A percentile compares a stretch with the other conserved stretches of the same genome.
Evolutionary conservation across 805 yeast species (phyloP).

Genomic region (Yamadazyma olivae): DNA sequence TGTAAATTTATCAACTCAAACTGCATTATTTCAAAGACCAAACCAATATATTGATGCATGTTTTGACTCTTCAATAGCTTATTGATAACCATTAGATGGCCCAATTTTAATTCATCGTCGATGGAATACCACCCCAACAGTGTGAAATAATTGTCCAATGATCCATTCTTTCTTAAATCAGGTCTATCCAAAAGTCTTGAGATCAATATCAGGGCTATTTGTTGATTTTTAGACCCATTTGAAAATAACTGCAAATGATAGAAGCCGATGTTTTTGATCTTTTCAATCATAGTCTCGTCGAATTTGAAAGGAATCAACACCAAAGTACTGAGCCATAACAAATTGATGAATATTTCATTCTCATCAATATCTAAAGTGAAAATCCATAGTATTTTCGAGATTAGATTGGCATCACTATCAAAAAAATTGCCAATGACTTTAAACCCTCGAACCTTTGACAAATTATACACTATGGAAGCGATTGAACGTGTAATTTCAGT

Average conservation of each 20-base stretch:
- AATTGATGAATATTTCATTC: constrained; percentile 34
- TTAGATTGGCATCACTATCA: constrained; percentile 53
- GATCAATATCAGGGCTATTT: constrained; percentile 49
- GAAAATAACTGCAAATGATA: constrained; percentile 25
- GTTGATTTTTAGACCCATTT: constrained; percentile 56
- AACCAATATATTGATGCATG: constrained; percentile 1
- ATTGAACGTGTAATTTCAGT: constrained; percentile 8
- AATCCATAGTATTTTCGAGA: constrained; percentile 31
- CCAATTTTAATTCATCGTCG: constrained; percentile 20
- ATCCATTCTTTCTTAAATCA: constrained; percentile 31
- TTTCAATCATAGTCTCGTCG: constrained; percentile 25
- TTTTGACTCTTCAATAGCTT: constrained; percentile 26
- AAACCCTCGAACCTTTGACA: constrained; percentile 65
- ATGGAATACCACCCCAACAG: constrained; percentile 16
- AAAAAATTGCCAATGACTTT: constrained; percentile 60
- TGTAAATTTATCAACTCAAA: constrained; percentile 11
- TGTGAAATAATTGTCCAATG: constrained; percentile 18
- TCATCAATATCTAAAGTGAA: constrained; percentile 8
- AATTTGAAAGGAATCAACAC: constrained; percentile 74
- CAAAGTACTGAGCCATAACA: constrained; percentile 72
- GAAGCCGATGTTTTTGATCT: constrained; percentile 34
- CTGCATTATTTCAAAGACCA: constrained; percentile 8
- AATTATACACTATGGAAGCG: constrained; percentile 48
- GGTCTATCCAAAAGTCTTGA: constrained; percentile 53
- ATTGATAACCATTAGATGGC: constrained; percentile 41